Percentiles rank a stretch among this genome's conserved stretches.
These are phyloP conservation scores for Claviceps arundinis DNA, from an alignment of 2,329 filamentous ascomycete genomes.

Conservation along the genomic window DNA sequence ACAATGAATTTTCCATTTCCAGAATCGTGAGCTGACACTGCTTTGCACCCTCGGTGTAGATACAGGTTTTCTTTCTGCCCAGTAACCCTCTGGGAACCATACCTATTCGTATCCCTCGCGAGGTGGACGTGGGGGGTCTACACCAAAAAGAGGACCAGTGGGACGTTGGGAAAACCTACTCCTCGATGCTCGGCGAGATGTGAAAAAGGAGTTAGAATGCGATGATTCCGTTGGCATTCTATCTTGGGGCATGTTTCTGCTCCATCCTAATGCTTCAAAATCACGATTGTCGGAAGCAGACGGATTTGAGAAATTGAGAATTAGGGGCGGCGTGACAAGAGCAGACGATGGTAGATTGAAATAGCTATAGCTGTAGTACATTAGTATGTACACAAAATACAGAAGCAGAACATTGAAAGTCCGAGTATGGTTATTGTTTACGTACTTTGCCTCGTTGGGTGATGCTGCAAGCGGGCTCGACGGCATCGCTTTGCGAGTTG, in stretches of 20 bases:
- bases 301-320: conserved; percentile 7
- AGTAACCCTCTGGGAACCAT: conserved; percentile 49
- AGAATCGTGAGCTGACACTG: conserved; percentile 21
- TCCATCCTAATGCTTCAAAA: conserved; percentile 1
- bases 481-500: conserved; percentile 1
- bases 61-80: conserved; percentile 40
- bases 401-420: neutral
- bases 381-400: neutral
- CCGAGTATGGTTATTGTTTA: neutral
- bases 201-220: neutral
- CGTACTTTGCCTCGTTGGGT: conserved; percentile 14
- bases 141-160: conserved; percentile 12
- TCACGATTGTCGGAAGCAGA: conserved; percentile 2
- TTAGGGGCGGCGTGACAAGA: conserved; percentile 8
- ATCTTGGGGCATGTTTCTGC: conserved; percentile 4
- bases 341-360: conserved; percentile 16
- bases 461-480: neutral
- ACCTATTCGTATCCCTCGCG: conserved; percentile 46
- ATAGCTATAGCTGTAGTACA: conserved; percentile 14
- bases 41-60: conserved; percentile 16
- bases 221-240: neutral
- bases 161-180: conserved; percentile 2
- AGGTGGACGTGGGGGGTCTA: conserved; percentile 43
- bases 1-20: conserved; percentile 28
- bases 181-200: neutral